Evolutionary conservation across 176 grass and related monocot genomes (phyloP), one percentile per base, ranked within the genome.

Genomic region (Triticum dicoccoides): DNA sequence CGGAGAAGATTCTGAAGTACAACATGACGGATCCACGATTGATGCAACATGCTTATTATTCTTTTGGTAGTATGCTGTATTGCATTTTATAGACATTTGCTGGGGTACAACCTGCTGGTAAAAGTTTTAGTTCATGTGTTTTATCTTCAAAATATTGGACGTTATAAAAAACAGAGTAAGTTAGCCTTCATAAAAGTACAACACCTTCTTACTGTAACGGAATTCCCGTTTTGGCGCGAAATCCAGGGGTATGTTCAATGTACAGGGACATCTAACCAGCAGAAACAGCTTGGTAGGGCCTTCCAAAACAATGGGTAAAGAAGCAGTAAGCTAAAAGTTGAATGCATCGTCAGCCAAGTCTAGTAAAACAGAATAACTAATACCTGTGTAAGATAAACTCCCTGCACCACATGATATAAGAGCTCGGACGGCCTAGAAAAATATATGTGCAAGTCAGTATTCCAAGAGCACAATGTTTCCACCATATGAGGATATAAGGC

Each of bases 171-270:
- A 78, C 44, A 38, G 64, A 76, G 52, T 35, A 61, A 35, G 74
- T 69, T 67, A 61, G 85, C 14, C 21, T 9, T 85, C 38, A 80
- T 11, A 85, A 76, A 77, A 65, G 54, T 29, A 65, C 3, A 65
- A 15, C 89, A 98, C 96, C 90, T 94, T 94, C 80, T 95, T 98
- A 89, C 91, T 91, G 79, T 92, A 95, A 80, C 63, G 88, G 61
- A 98, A 95, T 90, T 98, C 93, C 77, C 93, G 93, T 83, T 93
- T 98, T 73, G 96, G 96, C 68, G 91, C 73, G 86, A 98, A 98
- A 87, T 93, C 81, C 39, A 91, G 74, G 10, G 96, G 96, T 84
- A 94, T 58, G 82, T 89, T 95, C 77, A 98, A 92, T 65, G 82
- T 88, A 69, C 79, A 87, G 18, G 93, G 82, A 73, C 93, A 90